Conservation (phyloP, 2,329 filamentous ascomycete genomes). For the Zelopaecilomyces penicillatus region DNA sequence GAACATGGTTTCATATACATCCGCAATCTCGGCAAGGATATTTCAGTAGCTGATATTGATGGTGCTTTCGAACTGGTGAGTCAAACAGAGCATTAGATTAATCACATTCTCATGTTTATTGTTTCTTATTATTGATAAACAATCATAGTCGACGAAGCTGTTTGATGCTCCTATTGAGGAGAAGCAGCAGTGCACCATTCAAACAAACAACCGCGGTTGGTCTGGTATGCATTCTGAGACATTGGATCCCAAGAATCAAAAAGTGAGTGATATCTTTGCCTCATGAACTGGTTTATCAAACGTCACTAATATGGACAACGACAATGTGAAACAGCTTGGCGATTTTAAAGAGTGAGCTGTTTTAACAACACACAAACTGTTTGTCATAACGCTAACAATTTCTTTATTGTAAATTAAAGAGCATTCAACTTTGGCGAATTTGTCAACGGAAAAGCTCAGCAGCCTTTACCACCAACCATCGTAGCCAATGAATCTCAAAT, state of each 20-base stretch:
- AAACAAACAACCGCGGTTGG: constrained; percentile 81
- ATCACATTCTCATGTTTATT: not conserved
- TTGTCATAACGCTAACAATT: constrained; percentile 1
- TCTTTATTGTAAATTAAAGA: constrained; percentile 34
- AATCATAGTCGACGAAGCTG: constrained; percentile 53
- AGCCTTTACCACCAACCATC: constrained; percentile 65
- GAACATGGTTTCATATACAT: constrained; percentile 88
- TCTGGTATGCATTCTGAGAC: constrained; percentile 80
- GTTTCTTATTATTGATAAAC: not conserved
- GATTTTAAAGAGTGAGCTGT: constrained; percentile 75
- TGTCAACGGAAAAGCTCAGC: constrained; percentile 56
- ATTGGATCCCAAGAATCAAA: constrained; percentile 74
- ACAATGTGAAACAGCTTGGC: constrained; percentile 46
- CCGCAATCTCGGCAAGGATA: constrained; percentile 62
- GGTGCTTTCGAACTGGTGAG: constrained; percentile 66
- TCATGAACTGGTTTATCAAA: not conserved
- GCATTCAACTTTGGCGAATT: constrained; percentile 91
- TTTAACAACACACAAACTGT: not conserved
- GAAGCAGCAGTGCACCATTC: constrained; percentile 68
- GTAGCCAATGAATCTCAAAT: constrained; percentile 51
- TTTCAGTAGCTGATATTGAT: constrained; percentile 58
- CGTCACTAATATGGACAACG: not conserved
- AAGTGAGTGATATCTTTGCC: constrained; percentile 39
- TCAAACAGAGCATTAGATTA: not conserved
- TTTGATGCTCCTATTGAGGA: constrained; percentile 62